Percentiles rank a stretch among this genome's conserved stretches.
Evolutionary conservation across 2,329 filamentous ascomycete genomes (phyloP).

Genomic region (Colletotrichum sp.): DNA sequence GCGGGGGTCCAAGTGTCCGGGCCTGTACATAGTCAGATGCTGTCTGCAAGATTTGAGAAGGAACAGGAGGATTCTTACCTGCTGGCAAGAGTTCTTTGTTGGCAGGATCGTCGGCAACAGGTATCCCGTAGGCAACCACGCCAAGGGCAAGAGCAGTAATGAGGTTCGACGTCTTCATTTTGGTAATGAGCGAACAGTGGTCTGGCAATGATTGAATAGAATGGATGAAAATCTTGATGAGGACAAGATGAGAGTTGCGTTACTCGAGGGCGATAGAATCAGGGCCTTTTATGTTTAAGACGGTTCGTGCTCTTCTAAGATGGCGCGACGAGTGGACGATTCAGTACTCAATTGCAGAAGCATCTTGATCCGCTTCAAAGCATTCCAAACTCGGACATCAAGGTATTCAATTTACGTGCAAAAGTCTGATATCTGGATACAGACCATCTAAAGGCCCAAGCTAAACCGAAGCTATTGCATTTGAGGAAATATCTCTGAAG

Average conservation of each 20-base stretch:
- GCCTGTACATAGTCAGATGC: neutral
- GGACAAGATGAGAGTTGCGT: neutral
- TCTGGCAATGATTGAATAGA: neutral
- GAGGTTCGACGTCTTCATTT: too few species aligned
- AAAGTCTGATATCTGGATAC: neutral
- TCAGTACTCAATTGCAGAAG: neutral
- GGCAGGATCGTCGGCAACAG: too few species aligned
- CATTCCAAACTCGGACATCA: neutral
- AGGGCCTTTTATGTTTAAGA: neutral
- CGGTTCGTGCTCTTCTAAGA: neutral
- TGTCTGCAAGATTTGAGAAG: neutral
- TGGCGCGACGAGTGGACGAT: neutral
- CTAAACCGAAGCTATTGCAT: neutral
- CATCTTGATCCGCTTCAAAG: neutral
- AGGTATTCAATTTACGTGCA: neutral
- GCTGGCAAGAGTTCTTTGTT: too few species aligned
- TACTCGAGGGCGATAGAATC: neutral
- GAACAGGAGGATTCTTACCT: too few species aligned
- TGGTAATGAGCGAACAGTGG: too few species aligned
- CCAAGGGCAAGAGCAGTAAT: too few species aligned
- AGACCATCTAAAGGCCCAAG: neutral
- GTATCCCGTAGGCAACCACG: too few species aligned
- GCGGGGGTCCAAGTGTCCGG: too few species aligned
- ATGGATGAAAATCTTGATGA: neutral
- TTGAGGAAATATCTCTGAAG: neutral